Conservation (phyloP, 768 basidiomycete genomes). For the Zangia roseola region DNA sequence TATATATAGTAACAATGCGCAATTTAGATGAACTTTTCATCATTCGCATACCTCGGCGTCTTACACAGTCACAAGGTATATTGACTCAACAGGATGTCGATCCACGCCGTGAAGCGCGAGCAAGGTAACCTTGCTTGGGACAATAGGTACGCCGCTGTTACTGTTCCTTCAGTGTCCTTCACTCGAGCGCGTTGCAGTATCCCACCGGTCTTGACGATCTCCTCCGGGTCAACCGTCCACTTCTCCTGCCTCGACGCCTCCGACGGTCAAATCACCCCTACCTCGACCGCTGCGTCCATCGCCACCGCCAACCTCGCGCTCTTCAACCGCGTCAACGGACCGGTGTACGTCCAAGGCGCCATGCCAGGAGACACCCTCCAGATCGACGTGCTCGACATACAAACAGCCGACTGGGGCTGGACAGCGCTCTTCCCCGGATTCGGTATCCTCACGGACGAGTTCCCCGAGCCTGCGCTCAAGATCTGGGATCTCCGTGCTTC, state of each 20-base stretch:
- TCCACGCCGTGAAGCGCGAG: conserved; percentile 52
- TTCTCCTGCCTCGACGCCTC: conserved; percentile 67
- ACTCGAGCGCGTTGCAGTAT: conserved; percentile 36
- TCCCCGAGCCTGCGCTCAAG: conserved; percentile 48
- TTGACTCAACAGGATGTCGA: conserved; percentile 35
- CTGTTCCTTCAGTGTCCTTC: neutral
- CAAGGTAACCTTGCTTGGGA: conserved; percentile 61
- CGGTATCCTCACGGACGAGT: conserved; percentile 57
- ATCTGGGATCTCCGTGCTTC: conserved; percentile 48
- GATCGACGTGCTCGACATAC: conserved; percentile 54
- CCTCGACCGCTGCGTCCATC: conserved; percentile 39
- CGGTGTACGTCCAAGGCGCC: conserved; percentile 52
- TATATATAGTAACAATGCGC: conserved; percentile 13
- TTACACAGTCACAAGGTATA: neutral
- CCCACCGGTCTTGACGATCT: conserved; percentile 45
- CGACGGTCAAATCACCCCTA: conserved; percentile 53
- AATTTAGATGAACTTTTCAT: conserved; percentile 6
- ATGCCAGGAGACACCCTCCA: conserved; percentile 57
- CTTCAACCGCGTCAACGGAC: conserved; percentile 61
- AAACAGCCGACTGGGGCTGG: conserved; percentile 62
- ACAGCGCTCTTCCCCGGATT: conserved; percentile 59
- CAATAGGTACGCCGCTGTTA: conserved; percentile 42
- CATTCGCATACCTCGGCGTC: too few species aligned
- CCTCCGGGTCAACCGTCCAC: conserved; percentile 53
- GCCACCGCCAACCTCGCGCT: conserved; percentile 43